Percentiles rank a stretch among this genome's conserved stretches.
Conservation (phyloP, 192 early-diverging fungal genomes). For the Geranomyces michiganensis region DNA sequence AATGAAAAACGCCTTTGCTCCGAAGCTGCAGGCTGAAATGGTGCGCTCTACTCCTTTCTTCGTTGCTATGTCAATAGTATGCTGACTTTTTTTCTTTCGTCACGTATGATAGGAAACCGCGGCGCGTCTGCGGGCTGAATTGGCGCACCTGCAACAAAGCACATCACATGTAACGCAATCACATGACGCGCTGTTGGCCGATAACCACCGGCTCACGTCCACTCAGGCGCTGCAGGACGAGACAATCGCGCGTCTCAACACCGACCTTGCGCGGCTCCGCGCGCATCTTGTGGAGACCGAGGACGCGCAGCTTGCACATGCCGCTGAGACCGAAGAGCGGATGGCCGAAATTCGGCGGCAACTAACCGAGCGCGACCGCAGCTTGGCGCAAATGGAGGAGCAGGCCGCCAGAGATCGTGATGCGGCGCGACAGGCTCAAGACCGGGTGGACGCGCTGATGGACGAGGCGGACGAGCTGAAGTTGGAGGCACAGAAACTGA, state of each 20-base stretch:
- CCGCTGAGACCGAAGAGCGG: constrained; percentile 55
- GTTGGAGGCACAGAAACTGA: constrained; percentile 48
- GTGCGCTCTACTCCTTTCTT: constrained; percentile 27
- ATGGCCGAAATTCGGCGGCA: constrained; percentile 58
- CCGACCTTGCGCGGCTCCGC: constrained; percentile 61
- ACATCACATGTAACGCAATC: neutral
- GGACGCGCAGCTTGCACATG: constrained; percentile 61
- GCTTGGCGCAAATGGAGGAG: constrained; percentile 69
- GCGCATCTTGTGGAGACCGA: constrained; percentile 63
- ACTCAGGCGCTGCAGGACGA: neutral
- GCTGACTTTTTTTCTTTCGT: neutral
- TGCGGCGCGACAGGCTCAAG: constrained; percentile 48
- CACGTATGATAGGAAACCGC: neutral
- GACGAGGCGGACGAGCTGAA: constrained; percentile 49
- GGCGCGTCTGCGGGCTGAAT: neutral
- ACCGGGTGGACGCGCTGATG: constrained; percentile 51
- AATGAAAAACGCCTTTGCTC: constrained; percentile 79
- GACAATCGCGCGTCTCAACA: constrained; percentile 11
- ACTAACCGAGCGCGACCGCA: constrained; percentile 61
- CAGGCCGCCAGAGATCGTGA: constrained; percentile 57
- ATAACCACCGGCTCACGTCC: neutral
- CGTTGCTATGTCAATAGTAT: neutral
- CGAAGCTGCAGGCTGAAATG: constrained; percentile 84
- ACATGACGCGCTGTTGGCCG: constrained; percentile 10
- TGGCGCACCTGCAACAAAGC: neutral